Base-by-base conservation (phyloP, 2,329 filamentous ascomycete genomes). In the Pseudocercospora crystallina region DNA sequence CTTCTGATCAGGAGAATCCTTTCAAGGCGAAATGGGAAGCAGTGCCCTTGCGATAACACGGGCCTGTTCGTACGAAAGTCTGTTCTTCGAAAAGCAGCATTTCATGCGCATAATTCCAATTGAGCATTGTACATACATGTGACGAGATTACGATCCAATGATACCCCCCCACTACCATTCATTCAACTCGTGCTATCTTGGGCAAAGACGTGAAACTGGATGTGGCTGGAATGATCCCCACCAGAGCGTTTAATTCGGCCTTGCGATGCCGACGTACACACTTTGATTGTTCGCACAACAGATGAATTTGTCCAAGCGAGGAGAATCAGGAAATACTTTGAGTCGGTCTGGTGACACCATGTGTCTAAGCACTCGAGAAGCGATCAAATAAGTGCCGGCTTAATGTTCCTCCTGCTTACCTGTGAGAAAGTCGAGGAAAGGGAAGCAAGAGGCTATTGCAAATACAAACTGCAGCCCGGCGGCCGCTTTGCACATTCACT, bases 21-120 rank as follows among this genome's bases (percentile, higher is more conserved):
- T 60, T 58, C 40, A 57, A 57, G 41, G 40, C 44, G 32, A 60
- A 58, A 20, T 60, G 57, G 57, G 57, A 60, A 35, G 46, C 57
- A 38, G 50, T 56, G 15, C 48, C 55, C 11, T 38, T 56, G 29
- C 49, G 50, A 45, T 57, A 37, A 40, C 37, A 47, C 26, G 20
- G 20, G 20, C 20, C 20, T 26, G 20, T 26, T 26, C 20, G 20
- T 2, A n/a, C 11, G 14, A 31, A 9, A 20, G 15, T 14, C n/a
- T 38, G 34, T 17, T 32, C n/a, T 37, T 9, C 26, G 9, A 39
- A n/a, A 5, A 13, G 17, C 14, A 15, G 15, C 9, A 14, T 39
- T 14, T 40, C 14, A 15, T 39, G 20, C 20, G 20, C 20, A 26
- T 26, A 26, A 26, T 47, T 38, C 13, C 17, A 30, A 29, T 39